These are phyloP conservation scores for Karstenula rhodostoma DNA, from an alignment of 2,329 filamentous ascomycete genomes.

Conservation along the genomic window DNA sequence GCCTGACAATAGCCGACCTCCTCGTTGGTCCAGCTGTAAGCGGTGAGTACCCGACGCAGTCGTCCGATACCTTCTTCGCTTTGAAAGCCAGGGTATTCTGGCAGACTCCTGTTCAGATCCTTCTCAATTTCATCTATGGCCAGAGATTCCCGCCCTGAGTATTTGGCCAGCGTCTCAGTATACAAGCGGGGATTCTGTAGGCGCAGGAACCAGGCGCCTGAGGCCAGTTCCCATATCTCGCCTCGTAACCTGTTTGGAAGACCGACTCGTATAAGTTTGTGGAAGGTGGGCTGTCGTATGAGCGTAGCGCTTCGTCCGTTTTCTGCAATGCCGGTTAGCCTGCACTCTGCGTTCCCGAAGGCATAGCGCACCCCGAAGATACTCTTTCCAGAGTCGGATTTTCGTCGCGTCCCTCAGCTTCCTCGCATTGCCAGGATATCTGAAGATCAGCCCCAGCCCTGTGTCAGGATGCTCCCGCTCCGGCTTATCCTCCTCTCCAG, in stretches of 20 bases:
- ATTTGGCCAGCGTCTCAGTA: conserved; percentile 82
- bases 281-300: conserved; percentile 94
- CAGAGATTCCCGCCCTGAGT: conserved; percentile 84
- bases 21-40: conserved; percentile 96
- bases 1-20: conserved; percentile 98
- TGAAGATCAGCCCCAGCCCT: conserved; percentile 89
- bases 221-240: conserved; percentile 95
- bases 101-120: conserved; percentile 93
- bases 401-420: conserved; percentile 95
- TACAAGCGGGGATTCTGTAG: conserved; percentile 87
- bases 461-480: conserved; percentile 81
- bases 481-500: conserved; percentile 45
- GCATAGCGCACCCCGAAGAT: conserved; percentile 68
- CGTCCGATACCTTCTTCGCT: conserved; percentile 93
- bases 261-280: conserved; percentile 95
- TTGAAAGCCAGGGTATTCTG: conserved; percentile 97
- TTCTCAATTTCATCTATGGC: conserved; percentile 99
- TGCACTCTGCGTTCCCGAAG: neutral
- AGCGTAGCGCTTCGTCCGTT: conserved; percentile 93
- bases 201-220: conserved; percentile 87
- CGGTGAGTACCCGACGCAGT: conserved; percentile 87
- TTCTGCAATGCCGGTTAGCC: conserved; percentile 60
- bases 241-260: conserved; percentile 91
- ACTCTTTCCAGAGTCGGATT: conserved; percentile 97
- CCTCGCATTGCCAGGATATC: conserved; percentile 92